Percentiles rank a stretch among this genome's conserved stretches.
Conservation (phyloP, 106 monocot genomes). For the Ottelia alismoides region DNA sequence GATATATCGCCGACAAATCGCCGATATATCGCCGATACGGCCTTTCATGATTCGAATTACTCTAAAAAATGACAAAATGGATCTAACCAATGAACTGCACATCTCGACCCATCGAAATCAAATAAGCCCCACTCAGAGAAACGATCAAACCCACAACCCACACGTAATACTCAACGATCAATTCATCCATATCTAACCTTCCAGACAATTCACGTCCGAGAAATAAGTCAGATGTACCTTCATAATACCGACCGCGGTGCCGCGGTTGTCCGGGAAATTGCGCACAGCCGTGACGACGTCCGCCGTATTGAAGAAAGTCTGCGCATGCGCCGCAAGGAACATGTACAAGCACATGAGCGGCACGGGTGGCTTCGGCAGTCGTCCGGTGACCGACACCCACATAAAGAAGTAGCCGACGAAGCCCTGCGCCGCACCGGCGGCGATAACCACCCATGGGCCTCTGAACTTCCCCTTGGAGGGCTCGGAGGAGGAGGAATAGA, state of each 20-base stretch:
- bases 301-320: conserved; percentile 84
- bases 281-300: conserved; percentile 59
- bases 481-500: conserved; percentile 41
- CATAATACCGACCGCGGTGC: conserved; percentile 91
- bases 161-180: no score
- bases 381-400: conserved; percentile 58
- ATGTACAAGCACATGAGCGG: conserved; percentile 59
- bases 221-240: conserved; percentile 31
- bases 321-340: conserved; percentile 68
- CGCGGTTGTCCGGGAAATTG: conserved; percentile 65
- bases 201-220: no score
- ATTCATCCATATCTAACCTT: no score
- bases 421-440: conserved; percentile 47
- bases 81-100: no score
- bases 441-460: conserved; percentile 18
- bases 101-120: no score
- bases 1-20: no score
- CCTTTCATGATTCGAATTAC: no score
- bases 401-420: conserved; percentile 57
- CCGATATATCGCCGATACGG: no score
- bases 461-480: conserved; percentile 10
- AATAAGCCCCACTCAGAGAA: no score
- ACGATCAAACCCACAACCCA: no score
- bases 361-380: conserved; percentile 26
- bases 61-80: no score